Evolutionary conservation across 345 rosid species (phyloP).

Genomic region (thale cress (Arabidopsis thaliana)): DNA sequence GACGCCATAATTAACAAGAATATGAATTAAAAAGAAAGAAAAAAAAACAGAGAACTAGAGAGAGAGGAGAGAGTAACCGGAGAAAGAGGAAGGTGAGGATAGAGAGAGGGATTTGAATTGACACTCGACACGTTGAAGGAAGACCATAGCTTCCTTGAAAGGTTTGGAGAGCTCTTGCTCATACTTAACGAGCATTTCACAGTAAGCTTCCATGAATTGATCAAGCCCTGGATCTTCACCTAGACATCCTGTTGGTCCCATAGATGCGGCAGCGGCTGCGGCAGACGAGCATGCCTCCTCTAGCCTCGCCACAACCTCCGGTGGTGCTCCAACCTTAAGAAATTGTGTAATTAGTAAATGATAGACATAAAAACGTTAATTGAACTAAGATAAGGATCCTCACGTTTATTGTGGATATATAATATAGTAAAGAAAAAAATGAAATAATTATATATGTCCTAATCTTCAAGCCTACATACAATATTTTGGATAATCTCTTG

Average conservation of each 20-base stretch:
- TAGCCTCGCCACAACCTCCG: slow-evolving; percentile 78
- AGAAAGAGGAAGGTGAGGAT: slow-evolving; percentile 57
- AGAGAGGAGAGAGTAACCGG: slow-evolving; percentile 58
- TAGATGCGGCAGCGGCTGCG: slow-evolving; percentile 58
- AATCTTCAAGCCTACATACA: background rate
- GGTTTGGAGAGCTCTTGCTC: slow-evolving; percentile 97
- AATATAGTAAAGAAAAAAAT: background rate
- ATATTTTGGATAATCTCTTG: background rate
- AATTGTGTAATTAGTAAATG: background rate
- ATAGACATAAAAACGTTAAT: background rate
- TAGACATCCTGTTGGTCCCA: slow-evolving; percentile 50
- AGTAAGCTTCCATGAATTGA: slow-evolving; percentile 99
- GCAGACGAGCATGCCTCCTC: slow-evolving; percentile 77
- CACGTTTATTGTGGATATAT: background rate
- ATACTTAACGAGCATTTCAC: slow-evolving; percentile 95
- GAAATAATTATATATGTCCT: background rate
- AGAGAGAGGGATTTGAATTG: slow-evolving; percentile 85
- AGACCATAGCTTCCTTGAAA: slow-evolving; percentile 91
- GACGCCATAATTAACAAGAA: slow-evolving; percentile 38
- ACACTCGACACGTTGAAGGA: slow-evolving; percentile 77
- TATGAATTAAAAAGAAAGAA: background rate
- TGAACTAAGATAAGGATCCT: slow-evolving; percentile 6
- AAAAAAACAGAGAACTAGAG: slow-evolving; percentile 16
- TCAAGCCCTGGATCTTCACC: slow-evolving; percentile 98
- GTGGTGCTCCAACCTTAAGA: slow-evolving; percentile 89